Evolutionary conservation across 495 filamentous ascomycete species (phyloP).

Genomic region (Annulohypoxylon nitens): DNA sequence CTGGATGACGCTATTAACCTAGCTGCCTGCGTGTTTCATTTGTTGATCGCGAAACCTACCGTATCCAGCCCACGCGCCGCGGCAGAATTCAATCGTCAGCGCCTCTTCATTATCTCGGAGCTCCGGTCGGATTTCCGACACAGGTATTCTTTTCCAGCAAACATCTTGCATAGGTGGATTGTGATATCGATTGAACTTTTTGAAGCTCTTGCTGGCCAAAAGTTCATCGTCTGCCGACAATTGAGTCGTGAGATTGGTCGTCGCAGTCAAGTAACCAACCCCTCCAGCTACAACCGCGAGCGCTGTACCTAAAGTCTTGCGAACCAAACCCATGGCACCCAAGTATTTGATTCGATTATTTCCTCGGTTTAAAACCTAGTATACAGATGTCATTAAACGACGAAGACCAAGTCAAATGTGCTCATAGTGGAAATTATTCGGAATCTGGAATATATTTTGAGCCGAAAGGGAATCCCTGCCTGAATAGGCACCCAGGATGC

Average conservation of each 20-base stretch:
- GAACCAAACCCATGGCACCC: slow-evolving; percentile 61
- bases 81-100: slow-evolving; percentile 71
- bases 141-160: slow-evolving; percentile 68
- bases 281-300: slow-evolving; percentile 55
- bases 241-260: slow-evolving; percentile 56
- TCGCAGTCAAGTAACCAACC: slow-evolving; percentile 49
- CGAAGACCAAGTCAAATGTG: not conserved
- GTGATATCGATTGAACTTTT: slow-evolving; percentile 67
- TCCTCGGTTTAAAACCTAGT: not conserved
- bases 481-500: not conserved
- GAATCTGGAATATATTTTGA: slow-evolving; percentile 2
- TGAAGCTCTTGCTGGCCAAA: slow-evolving; percentile 65
- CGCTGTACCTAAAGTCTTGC: slow-evolving; percentile 47
- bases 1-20: slow-evolving; percentile 51
- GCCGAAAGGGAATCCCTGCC: not conserved
- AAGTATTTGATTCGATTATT: not conserved
- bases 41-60: slow-evolving; percentile 58
- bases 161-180: slow-evolving; percentile 72
- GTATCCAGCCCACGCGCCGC: slow-evolving; percentile 73
- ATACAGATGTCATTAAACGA: not conserved
- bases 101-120: slow-evolving; percentile 70
- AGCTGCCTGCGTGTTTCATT: not conserved
- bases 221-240: slow-evolving; percentile 69
- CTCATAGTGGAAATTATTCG: not conserved
- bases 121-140: slow-evolving; percentile 71